phyloP scores from a whole-genome alignment of 805 yeast genomes.

The Candida schatavii region DNA sequence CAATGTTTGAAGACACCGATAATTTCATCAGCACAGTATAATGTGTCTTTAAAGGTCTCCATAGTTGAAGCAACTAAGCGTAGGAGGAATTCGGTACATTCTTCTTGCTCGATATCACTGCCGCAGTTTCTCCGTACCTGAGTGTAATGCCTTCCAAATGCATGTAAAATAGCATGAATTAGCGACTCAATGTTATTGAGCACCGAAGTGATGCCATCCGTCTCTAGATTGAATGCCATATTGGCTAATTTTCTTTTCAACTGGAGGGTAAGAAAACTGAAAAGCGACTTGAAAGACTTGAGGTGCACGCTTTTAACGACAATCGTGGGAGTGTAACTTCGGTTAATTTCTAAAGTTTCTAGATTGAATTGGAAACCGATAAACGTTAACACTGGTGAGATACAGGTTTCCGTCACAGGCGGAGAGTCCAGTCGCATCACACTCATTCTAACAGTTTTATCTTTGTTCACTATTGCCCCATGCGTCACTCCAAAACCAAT shows the following conservation, averaged over 20 bases:
- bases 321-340: constrained; percentile 4
- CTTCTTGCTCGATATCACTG: background rate
- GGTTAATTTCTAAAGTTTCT: constrained; percentile 11
- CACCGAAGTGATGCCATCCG: constrained; percentile 10
- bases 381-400: constrained; percentile 15
- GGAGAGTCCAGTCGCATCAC: too few species aligned
- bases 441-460: constrained; percentile 18
- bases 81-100: background rate
- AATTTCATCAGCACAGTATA: background rate
- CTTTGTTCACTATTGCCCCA: constrained; percentile 36
- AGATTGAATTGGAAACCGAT: constrained; percentile 29
- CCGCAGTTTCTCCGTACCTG: constrained; percentile 6
- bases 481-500: constrained; percentile 20
- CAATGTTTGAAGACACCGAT: background rate
- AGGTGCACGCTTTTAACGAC: constrained; percentile 6
- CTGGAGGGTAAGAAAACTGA: constrained; percentile 20
- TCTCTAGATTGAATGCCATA: constrained; percentile 16
- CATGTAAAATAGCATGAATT: constrained; percentile 10
- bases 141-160: constrained; percentile 8
- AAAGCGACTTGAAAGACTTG: constrained; percentile 18
- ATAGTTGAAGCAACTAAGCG: background rate
- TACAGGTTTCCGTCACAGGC: background rate
- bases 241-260: constrained; percentile 19
- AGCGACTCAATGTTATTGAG: constrained; percentile 11
- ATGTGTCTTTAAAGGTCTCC: background rate